These are phyloP conservation scores for Colletotrichum brevisporum DNA, from an alignment of 2,329 filamentous ascomycete species.

Conservation along the genomic window DNA sequence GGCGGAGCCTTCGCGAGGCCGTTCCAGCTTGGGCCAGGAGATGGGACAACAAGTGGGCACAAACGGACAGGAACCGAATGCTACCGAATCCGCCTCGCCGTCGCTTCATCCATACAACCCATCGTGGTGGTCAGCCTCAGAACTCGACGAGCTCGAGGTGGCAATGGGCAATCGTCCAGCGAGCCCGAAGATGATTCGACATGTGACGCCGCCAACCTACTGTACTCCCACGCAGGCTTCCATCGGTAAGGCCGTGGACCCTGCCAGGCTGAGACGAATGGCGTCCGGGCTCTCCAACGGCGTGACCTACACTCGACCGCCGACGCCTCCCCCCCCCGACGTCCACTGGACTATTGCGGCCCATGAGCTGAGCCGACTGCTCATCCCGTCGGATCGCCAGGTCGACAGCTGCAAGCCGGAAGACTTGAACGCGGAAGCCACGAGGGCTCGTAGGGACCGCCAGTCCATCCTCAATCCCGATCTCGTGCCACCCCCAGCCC, in stretches of 20 bases:
- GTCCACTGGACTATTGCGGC: constrained; percentile 90
- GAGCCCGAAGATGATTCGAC: constrained; percentile 67
- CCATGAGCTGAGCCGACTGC: constrained; percentile 83
- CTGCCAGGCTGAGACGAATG: constrained; percentile 75
- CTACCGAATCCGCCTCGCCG: constrained; percentile 45
- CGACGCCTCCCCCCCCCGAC: constrained; percentile 81
- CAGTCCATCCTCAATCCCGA: constrained; percentile 65
- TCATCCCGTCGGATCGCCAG: constrained; percentile 83
- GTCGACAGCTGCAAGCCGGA: constrained; percentile 83
- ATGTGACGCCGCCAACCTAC: constrained; percentile 77
- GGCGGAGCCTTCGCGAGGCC: constrained; percentile 44
- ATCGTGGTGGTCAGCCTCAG: constrained; percentile 77
- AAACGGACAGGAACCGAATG: constrained; percentile 52
- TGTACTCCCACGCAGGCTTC: constrained; percentile 91
- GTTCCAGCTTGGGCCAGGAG: constrained; percentile 67
- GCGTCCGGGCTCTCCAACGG: constrained; percentile 67
- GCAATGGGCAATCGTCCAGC: constrained; percentile 65
- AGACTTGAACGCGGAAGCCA: constrained; percentile 81
- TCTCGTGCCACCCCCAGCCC: constrained; percentile 46
- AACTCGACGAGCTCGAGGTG: constrained; percentile 79
- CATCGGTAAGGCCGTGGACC: constrained; percentile 81
- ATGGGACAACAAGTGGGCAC: constrained; percentile 68
- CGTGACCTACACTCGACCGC: constrained; percentile 58
- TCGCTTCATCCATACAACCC: constrained; percentile 70
- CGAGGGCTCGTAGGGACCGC: constrained; percentile 74